Conservation (phyloP, 1,284 basidiomycete species). For the Ustilago shanxiensis region DNA sequence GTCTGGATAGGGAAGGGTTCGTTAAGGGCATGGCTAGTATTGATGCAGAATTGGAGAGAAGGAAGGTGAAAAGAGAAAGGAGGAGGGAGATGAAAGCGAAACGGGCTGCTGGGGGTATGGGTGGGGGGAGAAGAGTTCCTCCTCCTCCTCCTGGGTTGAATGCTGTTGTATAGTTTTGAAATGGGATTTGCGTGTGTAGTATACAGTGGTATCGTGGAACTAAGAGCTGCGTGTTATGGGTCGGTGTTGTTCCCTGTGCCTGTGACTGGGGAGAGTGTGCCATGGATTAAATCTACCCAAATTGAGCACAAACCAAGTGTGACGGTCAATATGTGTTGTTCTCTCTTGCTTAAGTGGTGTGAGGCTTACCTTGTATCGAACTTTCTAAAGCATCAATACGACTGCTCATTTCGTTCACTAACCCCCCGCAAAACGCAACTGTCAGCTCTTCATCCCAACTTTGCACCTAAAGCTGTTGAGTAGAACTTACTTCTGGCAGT, state of each 20-base stretch:
- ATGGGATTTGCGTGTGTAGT: neutral
- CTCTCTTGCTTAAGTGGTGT: neutral
- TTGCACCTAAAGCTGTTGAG: neutral
- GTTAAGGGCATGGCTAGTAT: constrained; percentile 30
- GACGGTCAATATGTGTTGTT: too few relatives aligned
- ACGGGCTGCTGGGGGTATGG: neutral
- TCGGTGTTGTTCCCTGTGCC: neutral
- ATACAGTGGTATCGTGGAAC: neutral
- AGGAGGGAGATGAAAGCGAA: constrained; percentile 1
- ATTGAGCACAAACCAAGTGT: too few relatives aligned
- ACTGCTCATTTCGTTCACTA: constrained; percentile 68
- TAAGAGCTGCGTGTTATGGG: neutral
- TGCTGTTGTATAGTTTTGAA: too few relatives aligned
- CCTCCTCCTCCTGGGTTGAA: constrained; percentile 14
- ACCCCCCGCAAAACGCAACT: neutral
- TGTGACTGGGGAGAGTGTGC: constrained; percentile 32
- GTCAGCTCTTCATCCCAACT: too few relatives aligned
- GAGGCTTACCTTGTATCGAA: constrained; percentile 65
- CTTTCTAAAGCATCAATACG: constrained; percentile 66
- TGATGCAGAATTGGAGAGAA: constrained; percentile 37
- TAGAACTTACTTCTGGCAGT: constrained; percentile 60
- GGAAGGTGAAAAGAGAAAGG: constrained; percentile 4
- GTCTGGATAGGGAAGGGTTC: constrained; percentile 17
- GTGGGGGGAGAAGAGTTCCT: constrained; percentile 21
- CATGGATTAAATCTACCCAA: constrained; percentile 42